A percentile compares a stretch with the other conserved stretches of the same genome.
phyloP scores from a whole-genome alignment of 805 yeast genomes.

The Ogataea zsoltii region DNA sequence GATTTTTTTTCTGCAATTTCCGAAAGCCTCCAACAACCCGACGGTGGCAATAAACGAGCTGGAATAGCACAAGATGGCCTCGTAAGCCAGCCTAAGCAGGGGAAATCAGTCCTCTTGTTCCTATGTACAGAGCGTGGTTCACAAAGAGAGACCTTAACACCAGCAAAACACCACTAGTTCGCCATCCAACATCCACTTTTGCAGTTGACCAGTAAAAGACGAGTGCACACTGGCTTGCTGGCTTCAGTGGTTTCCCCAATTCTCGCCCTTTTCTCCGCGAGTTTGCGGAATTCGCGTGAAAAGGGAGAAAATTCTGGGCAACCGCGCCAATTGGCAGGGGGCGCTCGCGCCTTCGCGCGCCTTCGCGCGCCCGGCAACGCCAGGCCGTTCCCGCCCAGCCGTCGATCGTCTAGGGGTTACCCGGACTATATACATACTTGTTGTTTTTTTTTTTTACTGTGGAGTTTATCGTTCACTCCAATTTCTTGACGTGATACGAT shows the following conservation, averaged over 20 bases:
- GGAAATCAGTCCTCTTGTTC: constrained; percentile 8
- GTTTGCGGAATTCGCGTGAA: constrained; percentile 3
- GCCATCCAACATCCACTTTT: not conserved
- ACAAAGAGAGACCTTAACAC: constrained; percentile 8
- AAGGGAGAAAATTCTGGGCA: not conserved
- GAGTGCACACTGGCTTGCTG: constrained; percentile 8
- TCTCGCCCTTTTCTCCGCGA: constrained; percentile 3
- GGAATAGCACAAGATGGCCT: constrained; percentile 8
- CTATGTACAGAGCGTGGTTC: constrained; percentile 10
- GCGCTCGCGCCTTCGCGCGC: not conserved
- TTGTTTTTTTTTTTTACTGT: not conserved
- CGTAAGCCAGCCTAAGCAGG: constrained; percentile 4
- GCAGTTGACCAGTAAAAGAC: constrained; percentile 5
- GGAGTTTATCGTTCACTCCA: not conserved
- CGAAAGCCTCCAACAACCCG: constrained; percentile 4
- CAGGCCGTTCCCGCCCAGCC: too few species aligned
- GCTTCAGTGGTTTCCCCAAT: constrained; percentile 5
- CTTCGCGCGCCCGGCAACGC: too few species aligned
- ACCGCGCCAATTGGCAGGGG: not conserved
- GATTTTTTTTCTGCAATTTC: constrained; percentile 4
- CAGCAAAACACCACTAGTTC: constrained; percentile 2
- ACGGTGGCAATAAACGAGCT: constrained; percentile 7
- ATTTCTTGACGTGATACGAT: constrained; percentile 40
- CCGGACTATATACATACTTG: not conserved
- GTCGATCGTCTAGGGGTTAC: not conserved